Conservation (phyloP, 768 basidiomycete species). For the Psilocybe subaeruginosa region DNA sequence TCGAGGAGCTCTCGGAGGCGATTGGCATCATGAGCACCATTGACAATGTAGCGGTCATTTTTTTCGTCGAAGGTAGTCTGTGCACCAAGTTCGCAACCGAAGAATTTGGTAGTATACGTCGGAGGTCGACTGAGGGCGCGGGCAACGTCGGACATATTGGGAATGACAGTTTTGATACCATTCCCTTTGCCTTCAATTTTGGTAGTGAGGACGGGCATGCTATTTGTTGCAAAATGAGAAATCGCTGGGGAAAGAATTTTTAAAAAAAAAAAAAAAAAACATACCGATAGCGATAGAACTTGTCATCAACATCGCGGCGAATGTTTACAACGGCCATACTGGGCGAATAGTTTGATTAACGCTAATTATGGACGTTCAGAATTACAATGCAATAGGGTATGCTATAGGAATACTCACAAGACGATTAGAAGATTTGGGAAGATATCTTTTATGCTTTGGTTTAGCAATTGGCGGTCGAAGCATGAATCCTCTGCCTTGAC, state of each 20-base stretch:
- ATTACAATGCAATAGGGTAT: not conserved
- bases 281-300: constrained; percentile 92
- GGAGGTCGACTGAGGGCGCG: constrained; percentile 94
- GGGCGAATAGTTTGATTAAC: constrained; percentile 57
- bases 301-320: constrained; percentile 95
- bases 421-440: constrained; percentile 52
- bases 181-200: constrained; percentile 99
- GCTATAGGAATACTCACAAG: constrained; percentile 41
- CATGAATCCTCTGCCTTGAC: constrained; percentile 87
- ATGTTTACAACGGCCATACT: constrained; percentile 94
- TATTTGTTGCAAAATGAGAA: constrained; percentile 31
- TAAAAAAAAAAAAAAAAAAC: constrained; percentile 23
- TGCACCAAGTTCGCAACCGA: constrained; percentile 97
- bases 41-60: constrained; percentile 98
- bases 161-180: constrained; percentile 98
- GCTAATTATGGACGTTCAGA: constrained; percentile 38
- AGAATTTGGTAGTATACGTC: constrained; percentile 98
- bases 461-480: constrained; percentile 86
- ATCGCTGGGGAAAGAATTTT: not conserved
- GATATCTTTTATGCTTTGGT: constrained; percentile 65
- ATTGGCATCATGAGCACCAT: constrained; percentile 91
- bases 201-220: constrained; percentile 93
- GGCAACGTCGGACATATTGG: constrained; percentile 98
- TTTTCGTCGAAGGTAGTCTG: constrained; percentile 97
- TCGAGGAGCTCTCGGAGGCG: constrained; percentile 96